Percentiles rank a stretch among this genome's conserved stretches.
Evolutionary conservation across 257 asterid genomes (phyloP).

Genomic region (Solanum microdontum): DNA sequence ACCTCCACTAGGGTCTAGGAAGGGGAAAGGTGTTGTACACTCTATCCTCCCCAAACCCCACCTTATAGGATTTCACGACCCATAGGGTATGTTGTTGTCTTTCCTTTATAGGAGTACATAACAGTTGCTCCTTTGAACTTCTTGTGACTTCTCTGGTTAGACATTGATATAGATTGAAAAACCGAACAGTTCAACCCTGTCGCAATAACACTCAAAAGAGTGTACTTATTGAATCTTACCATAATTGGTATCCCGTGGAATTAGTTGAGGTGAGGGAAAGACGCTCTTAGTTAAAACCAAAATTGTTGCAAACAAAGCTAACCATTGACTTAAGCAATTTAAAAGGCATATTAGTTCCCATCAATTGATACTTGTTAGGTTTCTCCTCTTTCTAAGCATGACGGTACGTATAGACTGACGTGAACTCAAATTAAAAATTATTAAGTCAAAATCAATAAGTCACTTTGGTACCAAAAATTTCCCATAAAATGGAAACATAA

Average conservation of each 20-base stretch:
- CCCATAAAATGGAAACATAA: not conserved
- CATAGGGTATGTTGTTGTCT: not conserved
- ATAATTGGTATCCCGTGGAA: no score
- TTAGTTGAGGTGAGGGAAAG: no score
- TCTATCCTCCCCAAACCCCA: no score
- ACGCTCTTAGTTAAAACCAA: not conserved
- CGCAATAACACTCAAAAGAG: not conserved
- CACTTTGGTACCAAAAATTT: not conserved
- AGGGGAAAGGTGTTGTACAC: no score
- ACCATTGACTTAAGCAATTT: not conserved
- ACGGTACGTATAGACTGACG: not conserved
- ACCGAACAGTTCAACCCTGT: not conserved
- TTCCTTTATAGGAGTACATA: not conserved
- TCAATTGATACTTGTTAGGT: not conserved
- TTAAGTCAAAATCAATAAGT: not conserved
- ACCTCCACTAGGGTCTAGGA: no score
- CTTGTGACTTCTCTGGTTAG: not conserved
- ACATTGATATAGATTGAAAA: not conserved
- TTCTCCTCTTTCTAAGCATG: not conserved
- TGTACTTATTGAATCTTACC: not conserved
- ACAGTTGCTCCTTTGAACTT: not conserved
- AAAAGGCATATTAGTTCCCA: not conserved
- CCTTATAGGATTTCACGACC: no score
- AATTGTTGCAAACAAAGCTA: not conserved
- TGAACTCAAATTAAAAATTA: not conserved